Conservation (phyloP, 768 basidiomycete genomes). For the Tephrocybe rancida region DNA sequence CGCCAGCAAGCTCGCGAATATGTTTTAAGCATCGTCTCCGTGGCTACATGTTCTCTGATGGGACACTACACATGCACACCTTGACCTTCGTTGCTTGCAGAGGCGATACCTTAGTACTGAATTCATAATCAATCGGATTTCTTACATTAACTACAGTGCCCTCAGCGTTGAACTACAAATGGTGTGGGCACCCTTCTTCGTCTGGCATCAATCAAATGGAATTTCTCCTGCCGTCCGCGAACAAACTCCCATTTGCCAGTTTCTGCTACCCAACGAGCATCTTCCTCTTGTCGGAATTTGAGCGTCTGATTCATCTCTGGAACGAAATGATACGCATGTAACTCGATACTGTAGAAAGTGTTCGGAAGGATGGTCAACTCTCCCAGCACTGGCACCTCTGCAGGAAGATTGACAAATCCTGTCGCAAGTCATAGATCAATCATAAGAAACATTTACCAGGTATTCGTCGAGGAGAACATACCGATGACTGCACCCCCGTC, state of each 20-base stretch:
- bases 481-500: constrained; percentile 53
- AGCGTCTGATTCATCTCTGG: constrained; percentile 50
- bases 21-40: constrained; percentile 54
- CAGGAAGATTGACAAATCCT: constrained; percentile 48
- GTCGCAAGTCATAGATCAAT: background rate
- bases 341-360: constrained; percentile 57
- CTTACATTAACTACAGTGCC: background rate
- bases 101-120: constrained; percentile 3
- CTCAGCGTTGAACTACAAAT: constrained; percentile 24
- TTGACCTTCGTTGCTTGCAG: background rate
- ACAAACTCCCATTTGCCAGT: constrained; percentile 49
- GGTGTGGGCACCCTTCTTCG: background rate
- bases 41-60: background rate
- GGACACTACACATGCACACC: background rate
- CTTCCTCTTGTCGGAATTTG: constrained; percentile 46
- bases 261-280: constrained; percentile 42
- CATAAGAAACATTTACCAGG: background rate
- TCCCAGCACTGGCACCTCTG: constrained; percentile 48
- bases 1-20: constrained; percentile 88
- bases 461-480: constrained; percentile 16
- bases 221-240: constrained; percentile 47
- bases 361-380: constrained; percentile 48
- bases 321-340: constrained; percentile 50
- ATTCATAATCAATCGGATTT: constrained; percentile 8
- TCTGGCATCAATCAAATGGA: constrained; percentile 5